Evolutionary conservation across 176 grass and related monocot genomes (phyloP).

Genomic region (maize (Zea mays)): DNA sequence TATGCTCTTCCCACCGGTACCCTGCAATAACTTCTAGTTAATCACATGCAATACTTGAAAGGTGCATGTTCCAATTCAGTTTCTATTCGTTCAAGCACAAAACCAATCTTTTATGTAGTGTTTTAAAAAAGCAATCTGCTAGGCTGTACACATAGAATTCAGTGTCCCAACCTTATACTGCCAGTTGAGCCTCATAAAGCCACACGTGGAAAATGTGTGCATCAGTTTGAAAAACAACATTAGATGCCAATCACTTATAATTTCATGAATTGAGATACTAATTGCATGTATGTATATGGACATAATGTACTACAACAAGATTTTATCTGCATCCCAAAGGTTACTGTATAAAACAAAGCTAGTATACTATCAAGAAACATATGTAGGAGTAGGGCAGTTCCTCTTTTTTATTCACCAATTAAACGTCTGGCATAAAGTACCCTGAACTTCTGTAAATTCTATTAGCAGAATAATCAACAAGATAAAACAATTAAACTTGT

Average conservation of each 20-base stretch:
- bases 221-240: background rate
- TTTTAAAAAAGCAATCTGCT: too few species aligned
- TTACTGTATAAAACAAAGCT: background rate
- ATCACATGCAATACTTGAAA: slow-evolving; percentile 22
- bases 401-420: background rate
- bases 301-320: background rate
- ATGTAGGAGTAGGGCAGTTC: background rate
- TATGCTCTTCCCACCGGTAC: slow-evolving; percentile 94
- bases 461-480: background rate
- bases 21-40: slow-evolving; percentile 51
- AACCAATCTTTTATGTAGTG: background rate
- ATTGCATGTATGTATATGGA: background rate
- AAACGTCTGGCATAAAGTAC: slow-evolving; percentile 23
- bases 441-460: slow-evolving; percentile 17
- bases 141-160: too few species aligned
- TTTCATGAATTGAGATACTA: background rate
- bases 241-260: background rate
- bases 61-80: background rate
- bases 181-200: background rate
- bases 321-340: background rate
- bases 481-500: background rate
- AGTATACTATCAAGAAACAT: background rate
- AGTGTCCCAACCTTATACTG: background rate
- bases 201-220: background rate
- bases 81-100: background rate